A percentile compares a stretch with the other conserved stretches of the same genome.
Conservation (phyloP, 2,329 filamentous ascomycete genomes). For the Geosmithia morbida region DNA sequence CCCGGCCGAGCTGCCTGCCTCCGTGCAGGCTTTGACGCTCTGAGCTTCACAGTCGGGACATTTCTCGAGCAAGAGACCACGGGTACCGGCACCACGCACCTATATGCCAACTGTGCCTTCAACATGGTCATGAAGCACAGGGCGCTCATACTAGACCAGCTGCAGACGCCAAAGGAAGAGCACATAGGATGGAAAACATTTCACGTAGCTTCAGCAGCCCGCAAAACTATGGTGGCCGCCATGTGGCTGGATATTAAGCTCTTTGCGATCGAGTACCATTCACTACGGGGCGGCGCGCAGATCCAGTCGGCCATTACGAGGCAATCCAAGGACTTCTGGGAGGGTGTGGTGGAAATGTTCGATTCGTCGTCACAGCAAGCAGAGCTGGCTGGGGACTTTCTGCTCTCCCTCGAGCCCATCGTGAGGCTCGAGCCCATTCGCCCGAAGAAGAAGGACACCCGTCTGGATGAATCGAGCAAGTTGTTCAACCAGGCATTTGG, state of each 20-base stretch:
- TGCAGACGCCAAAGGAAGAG: conserved; percentile 11
- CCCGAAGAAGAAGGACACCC: conserved; percentile 29
- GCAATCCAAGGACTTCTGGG: conserved; percentile 38
- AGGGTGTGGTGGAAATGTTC: conserved; percentile 51
- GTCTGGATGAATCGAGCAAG: conserved; percentile 26
- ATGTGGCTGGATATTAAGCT: conserved; percentile 28
- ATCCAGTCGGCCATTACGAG: conserved; percentile 55
- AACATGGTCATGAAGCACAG: conserved; percentile 51
- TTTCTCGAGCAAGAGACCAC: conserved; percentile 33
- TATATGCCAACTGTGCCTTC: conserved; percentile 50
- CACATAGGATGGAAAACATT: conserved; percentile 23
- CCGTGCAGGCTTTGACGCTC: conserved; percentile 46
- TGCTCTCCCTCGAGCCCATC: conserved; percentile 56
- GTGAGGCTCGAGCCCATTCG: conserved; percentile 64
- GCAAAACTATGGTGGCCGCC: conserved; percentile 36
- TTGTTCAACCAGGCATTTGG: conserved; percentile 64
- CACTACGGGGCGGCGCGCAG: conserved; percentile 36
- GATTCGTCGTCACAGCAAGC: conserved; percentile 57
- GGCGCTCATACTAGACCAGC: conserved; percentile 35
- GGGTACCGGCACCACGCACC: conserved; percentile 36
- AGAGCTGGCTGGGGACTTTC: conserved; percentile 59
- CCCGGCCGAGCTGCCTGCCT: conserved; percentile 47
- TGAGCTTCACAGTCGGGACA: conserved; percentile 40
- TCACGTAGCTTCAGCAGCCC: conserved; percentile 27
- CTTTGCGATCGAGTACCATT: conserved; percentile 29